These are phyloP conservation scores for Melastoma candidum DNA, from an alignment of 441 rosid genomes.

Conservation along the genomic window DNA sequence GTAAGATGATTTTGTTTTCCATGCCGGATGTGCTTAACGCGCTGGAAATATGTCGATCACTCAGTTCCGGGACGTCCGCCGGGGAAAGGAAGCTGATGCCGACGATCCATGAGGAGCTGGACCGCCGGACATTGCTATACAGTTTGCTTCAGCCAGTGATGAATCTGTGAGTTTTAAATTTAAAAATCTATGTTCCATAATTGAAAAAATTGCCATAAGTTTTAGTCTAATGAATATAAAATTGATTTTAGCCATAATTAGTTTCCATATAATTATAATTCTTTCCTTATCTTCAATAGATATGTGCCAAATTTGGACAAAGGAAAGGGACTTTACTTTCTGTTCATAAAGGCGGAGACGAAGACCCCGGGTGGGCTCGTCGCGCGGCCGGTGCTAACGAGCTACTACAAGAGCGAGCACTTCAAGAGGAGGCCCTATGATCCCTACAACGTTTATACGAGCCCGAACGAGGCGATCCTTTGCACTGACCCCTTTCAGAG, in stretches of 20 bases:
- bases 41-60: too few species aligned
- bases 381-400: constrained; percentile 68
- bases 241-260: constrained; percentile 1
- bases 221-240: too few species aligned
- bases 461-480: constrained; percentile 61
- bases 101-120: constrained; percentile 51
- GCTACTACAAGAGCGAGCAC: constrained; percentile 64
- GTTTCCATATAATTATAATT: too few species aligned
- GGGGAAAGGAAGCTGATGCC: constrained; percentile 75
- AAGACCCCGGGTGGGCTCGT: constrained; percentile 47
- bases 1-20: too few species aligned
- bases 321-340: constrained; percentile 59
- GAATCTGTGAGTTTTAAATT: constrained; percentile 41
- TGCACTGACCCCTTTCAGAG: constrained; percentile 59
- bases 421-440: constrained; percentile 54
- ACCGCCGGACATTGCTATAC: constrained; percentile 44
- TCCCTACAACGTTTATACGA: constrained; percentile 55
- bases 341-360: constrained; percentile 56
- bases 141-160: constrained; percentile 68
- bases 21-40: too few species aligned
- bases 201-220: too few species aligned
- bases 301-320: constrained; percentile 53
- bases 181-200: too few species aligned
- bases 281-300: constrained; percentile 14
- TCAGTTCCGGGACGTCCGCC: constrained; percentile 69